Conservation (phyloP, 345 rosid species). For the Bruguiera gymnorhiza region DNA sequence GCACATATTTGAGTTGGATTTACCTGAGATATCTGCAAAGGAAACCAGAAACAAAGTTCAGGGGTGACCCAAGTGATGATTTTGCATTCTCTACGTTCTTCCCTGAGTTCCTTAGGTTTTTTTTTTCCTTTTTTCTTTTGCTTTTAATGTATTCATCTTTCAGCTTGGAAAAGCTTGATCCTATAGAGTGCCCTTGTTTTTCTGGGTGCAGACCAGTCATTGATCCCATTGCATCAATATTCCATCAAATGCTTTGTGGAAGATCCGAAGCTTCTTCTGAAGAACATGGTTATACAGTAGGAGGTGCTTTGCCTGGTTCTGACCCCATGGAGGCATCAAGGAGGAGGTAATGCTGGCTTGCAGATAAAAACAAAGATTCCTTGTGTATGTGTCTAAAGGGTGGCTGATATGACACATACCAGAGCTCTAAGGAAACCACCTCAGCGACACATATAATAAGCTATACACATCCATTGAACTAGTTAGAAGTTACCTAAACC, state of each 20-base stretch:
- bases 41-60: slow-evolving; percentile 78
- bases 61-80: slow-evolving; percentile 94
- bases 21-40: slow-evolving; percentile 85
- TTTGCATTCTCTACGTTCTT: slow-evolving; percentile 90
- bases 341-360: slow-evolving; percentile 56
- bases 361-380: too few species aligned
- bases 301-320: slow-evolving; percentile 79
- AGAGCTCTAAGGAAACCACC: too few species aligned
- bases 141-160: not conserved
- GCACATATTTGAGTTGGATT: slow-evolving; percentile 88
- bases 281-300: slow-evolving; percentile 46
- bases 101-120: slow-evolving; percentile 79
- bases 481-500: too few species aligned
- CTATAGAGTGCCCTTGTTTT: slow-evolving; percentile 7
- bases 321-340: slow-evolving; percentile 93
- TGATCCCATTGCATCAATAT: slow-evolving; percentile 75
- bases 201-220: slow-evolving; percentile 59
- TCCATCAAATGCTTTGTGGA: slow-evolving; percentile 81
- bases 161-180: not conserved
- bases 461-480: too few species aligned
- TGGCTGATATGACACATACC: too few species aligned
- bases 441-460: too few species aligned
- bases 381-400: too few species aligned
- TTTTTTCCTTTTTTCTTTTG: not conserved
- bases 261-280: slow-evolving; percentile 48